Evolutionary conservation across 75 land plant genomes (phyloP), one percentile per base, ranked within the genome.

Genomic region (Gnetum montanum): DNA sequence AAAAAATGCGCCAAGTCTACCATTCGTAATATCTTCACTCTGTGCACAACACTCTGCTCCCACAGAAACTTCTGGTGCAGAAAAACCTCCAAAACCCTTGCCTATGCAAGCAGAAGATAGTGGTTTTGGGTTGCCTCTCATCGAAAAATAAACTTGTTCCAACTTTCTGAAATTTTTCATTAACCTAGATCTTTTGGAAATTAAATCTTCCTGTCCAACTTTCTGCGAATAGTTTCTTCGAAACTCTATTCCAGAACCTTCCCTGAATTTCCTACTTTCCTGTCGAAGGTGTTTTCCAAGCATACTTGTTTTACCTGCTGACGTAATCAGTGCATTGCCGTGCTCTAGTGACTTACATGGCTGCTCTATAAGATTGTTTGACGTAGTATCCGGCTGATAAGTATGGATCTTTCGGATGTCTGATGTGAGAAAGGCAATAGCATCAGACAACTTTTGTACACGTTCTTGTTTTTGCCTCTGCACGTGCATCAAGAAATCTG

Each of bases 121-220:
- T 31, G 67, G 68, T 41, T 53, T 34, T 46, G 55, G 49, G 62
- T 74, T 83, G 27, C 72, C 60, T 65, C 83, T 79, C 29, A 79
- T 75, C 29, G 70, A 57, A 70, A 84, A 74, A 57, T 88, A 88
- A 19, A 77, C 93, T 34, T 71, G 49, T 56, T 84, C 93, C 6
- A 88, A 60, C 54, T 78, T 76, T 55, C 64, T 78, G 52, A 88
- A 88, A 68, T 88, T 84, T 54, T 72, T 88, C 85, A 78, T 78
- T 29, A 88, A 44, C 36, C 89, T 63, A 19, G 77, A 60, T 64
- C 66, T 74, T 59, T 67, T 88, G 19, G 73, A 77, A 33, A 77
- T 30, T 28, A 20, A 34, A 49, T 70, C 73, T 6, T 52, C 56
- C 35, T 29, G 19, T 25, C 43, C 52, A 16, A 35, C 57, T 8